Conservation (phyloP, 2,329 filamentous ascomycete genomes). For the Triangularia setosa region DNA sequence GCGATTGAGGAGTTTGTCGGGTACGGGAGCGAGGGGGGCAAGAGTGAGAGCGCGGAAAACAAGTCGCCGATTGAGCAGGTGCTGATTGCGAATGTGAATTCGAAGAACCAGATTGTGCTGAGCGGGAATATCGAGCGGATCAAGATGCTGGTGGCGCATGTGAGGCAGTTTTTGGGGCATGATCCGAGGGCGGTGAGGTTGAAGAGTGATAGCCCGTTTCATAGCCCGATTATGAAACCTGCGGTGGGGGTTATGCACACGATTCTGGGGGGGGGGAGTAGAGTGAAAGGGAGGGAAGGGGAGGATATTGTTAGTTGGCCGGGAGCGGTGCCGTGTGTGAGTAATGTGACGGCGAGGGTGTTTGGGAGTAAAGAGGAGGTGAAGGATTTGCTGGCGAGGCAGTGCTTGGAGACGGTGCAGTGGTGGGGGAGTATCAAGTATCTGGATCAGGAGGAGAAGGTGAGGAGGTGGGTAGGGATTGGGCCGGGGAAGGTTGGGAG, state of each 20-base stretch:
- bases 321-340: slow-evolving; percentile 70
- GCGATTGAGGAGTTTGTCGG: slow-evolving; percentile 78
- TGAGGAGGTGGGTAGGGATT: slow-evolving; percentile 84
- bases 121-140: slow-evolving; percentile 84
- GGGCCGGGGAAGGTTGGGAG: slow-evolving; percentile 91
- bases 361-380: slow-evolving; percentile 71
- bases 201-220: slow-evolving; percentile 85
- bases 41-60: slow-evolving; percentile 63
- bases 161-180: slow-evolving; percentile 85
- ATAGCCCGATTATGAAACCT: slow-evolving; percentile 87
- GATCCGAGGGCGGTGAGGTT: slow-evolving; percentile 83
- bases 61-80: slow-evolving; percentile 80
- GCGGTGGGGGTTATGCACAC: slow-evolving; percentile 70
- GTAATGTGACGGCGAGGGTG: slow-evolving; percentile 78
- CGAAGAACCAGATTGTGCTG: slow-evolving; percentile 92
- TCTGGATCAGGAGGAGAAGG: slow-evolving; percentile 76
- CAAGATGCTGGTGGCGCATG: slow-evolving; percentile 73
- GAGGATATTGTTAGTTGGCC: slow-evolving; percentile 72
- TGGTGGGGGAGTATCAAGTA: slow-evolving; percentile 96
- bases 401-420: slow-evolving; percentile 84
- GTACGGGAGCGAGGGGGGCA: slow-evolving; percentile 60
- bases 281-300: slow-evolving; percentile 48
- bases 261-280: slow-evolving; percentile 59
- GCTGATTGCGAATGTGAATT: slow-evolving; percentile 89
- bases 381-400: slow-evolving; percentile 72